Evolutionary conservation across 306 rosid genomes (phyloP).

Genomic region (Psophocarpus tetragonolobus): DNA sequence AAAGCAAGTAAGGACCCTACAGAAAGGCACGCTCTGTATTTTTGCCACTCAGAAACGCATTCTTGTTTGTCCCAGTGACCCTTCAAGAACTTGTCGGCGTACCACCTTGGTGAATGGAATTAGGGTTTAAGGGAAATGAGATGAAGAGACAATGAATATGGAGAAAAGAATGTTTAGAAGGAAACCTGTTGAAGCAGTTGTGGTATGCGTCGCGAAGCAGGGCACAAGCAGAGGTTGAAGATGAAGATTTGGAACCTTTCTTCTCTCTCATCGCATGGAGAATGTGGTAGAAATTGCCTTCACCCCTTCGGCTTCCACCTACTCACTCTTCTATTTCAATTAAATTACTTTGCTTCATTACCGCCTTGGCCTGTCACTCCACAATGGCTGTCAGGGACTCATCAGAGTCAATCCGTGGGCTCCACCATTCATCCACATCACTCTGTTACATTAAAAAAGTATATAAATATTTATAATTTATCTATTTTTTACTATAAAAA

Average conservation of each 20-base stretch:
- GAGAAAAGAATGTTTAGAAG: background rate
- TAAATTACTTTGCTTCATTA: no score
- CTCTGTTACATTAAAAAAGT: no score
- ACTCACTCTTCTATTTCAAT: no score
- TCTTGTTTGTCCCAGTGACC: slow-evolving; percentile 77
- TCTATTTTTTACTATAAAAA: no score
- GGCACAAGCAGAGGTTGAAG: slow-evolving; percentile 73
- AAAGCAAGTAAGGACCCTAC: slow-evolving; percentile 38
- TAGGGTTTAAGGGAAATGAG: slow-evolving; percentile 34
- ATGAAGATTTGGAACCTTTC: slow-evolving; percentile 48
- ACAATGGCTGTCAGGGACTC: no score
- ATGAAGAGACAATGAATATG: background rate
- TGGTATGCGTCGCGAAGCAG: slow-evolving; percentile 76
- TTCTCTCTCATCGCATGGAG: slow-evolving; percentile 42
- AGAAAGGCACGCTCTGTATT: slow-evolving; percentile 82
- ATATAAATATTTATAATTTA: no score
- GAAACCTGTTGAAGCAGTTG: slow-evolving; percentile 85
- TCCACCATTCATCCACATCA: no score
- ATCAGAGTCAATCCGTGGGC: no score
- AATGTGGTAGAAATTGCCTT: background rate
- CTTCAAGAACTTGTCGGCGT: slow-evolving; percentile 72
- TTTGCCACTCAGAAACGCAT: slow-evolving; percentile 75
- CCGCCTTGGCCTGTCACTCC: no score
- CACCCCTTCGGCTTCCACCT: no score
- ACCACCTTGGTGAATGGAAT: slow-evolving; percentile 55